phyloP scores from a whole-genome alignment of 2,329 filamentous ascomycete genomes.

The Fusarium graminum region DNA sequence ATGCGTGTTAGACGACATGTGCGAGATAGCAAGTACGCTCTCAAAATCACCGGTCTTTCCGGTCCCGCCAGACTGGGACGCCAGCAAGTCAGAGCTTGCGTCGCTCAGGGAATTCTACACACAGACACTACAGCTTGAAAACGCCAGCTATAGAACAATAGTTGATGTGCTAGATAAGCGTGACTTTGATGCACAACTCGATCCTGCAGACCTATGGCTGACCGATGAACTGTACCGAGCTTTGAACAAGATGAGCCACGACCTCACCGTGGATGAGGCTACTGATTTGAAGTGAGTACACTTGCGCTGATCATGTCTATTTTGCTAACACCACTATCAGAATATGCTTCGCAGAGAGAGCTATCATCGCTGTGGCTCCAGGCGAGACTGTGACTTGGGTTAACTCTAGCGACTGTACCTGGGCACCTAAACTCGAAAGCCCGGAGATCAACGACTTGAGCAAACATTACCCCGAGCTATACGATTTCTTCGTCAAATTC shows the following conservation, averaged over 20 bases:
- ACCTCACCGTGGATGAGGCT: constrained; percentile 30
- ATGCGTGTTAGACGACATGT: constrained; percentile 40
- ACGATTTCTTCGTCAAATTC: constrained; percentile 43
- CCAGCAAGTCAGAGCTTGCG: constrained; percentile 41
- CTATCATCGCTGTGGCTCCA: constrained; percentile 31
- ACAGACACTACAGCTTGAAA: constrained; percentile 37
- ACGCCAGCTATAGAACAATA: constrained; percentile 33
- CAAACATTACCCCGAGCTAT: constrained; percentile 40
- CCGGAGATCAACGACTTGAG: constrained; percentile 40
- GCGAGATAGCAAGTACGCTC: constrained; percentile 42
- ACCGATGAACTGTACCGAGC: constrained; percentile 38
- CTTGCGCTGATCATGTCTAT: accelerated
- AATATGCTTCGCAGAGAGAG: constrained; percentile 15
- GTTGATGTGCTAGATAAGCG: constrained; percentile 38
- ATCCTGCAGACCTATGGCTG: constrained; percentile 39
- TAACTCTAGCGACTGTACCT: constrained; percentile 34
- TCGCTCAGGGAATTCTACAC: constrained; percentile 44
- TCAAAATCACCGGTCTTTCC: constrained; percentile 45
- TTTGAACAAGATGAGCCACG: constrained; percentile 36
- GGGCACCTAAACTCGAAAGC: constrained; percentile 39
- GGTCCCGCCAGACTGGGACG: constrained; percentile 40
- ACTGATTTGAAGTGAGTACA: constrained; percentile 36
- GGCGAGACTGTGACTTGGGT: constrained; percentile 38
- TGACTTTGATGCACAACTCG: constrained; percentile 37
- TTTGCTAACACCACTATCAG: neutral